These are phyloP conservation scores for Colletotrichum liriopes DNA, from an alignment of 2,329 filamentous ascomycete genomes.

Conservation along the genomic window DNA sequence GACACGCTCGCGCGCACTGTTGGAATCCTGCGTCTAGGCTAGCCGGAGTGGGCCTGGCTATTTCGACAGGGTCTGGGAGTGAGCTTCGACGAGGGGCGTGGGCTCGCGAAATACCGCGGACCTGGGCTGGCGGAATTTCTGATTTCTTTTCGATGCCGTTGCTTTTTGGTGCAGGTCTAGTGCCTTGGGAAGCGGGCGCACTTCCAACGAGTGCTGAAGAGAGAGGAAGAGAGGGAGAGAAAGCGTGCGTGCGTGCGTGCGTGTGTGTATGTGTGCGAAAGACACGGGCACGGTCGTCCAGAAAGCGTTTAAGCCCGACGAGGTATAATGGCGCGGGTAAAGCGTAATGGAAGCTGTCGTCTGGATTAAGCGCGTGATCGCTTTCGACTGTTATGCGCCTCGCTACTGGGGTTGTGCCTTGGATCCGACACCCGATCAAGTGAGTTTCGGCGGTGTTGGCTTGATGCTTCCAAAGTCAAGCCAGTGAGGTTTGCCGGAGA, in stretches of 20 bases:
- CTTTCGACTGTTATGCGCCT: conserved; percentile 5
- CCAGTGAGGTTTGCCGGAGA: neutral
- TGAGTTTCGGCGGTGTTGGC: neutral
- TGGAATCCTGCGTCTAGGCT: conserved; percentile 32
- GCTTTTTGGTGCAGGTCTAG: conserved; percentile 41
- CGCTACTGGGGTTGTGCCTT: conserved; percentile 7
- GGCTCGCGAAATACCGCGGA: conserved; percentile 33
- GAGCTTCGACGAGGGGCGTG: conserved; percentile 32
- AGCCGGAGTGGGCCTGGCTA: conserved; percentile 25
- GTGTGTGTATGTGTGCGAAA: neutral
- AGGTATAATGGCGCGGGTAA: neutral
- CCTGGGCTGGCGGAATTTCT: conserved; percentile 36
- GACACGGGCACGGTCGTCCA: neutral
- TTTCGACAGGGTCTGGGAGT: conserved; percentile 37
- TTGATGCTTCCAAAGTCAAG: neutral
- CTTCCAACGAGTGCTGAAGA: conserved; percentile 31
- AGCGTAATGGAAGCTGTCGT: neutral
- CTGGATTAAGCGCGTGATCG: conserved; percentile 13
- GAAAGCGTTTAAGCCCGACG: neutral
- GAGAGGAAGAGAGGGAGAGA: conserved; percentile 12
- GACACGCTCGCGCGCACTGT: conserved; percentile 32
- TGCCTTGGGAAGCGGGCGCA: conserved; percentile 32
- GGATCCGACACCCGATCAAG: conserved; percentile 24
- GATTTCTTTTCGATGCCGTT: conserved; percentile 42
- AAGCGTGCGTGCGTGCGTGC: neutral